Evolutionary conservation across 202 grass and related monocot species (phyloP), one percentile per base, ranked within the genome.

Genomic region (Elaeis oleifera): DNA sequence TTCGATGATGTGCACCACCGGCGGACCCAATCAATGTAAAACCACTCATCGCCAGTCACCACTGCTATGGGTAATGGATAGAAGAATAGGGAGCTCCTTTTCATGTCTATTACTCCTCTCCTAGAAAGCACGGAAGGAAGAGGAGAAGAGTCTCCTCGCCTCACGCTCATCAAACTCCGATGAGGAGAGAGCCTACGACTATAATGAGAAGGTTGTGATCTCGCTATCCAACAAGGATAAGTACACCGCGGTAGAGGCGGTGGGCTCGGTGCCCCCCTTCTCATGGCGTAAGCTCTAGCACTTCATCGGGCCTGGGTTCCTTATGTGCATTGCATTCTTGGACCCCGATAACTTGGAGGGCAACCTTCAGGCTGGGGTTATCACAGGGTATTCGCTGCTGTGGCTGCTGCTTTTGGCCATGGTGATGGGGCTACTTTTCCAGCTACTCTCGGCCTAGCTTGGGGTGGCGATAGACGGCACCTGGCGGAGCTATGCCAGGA

Each of bases 281-380:
- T 67, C 64, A 50, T 67, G 64, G 64, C 50, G 50, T 49, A 67
- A 67, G 50, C 50, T 67, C 23, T 67, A 50, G 64, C 7, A 29
- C 1, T 67, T 67, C 64, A 67, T 50, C 16, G 64, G 64, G 64
- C 64, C 64, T 49, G 64, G 64, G 23, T 67, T 67, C 64, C 25
- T 67, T 16, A 67, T 67, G 64, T 53, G 64, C 22, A 67, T 67
- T 28, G 64, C 50, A 24, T 67, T 67, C n/a, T 49, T 67, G 64
- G 64, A 67, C 29, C 64, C 64, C 5, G 64, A 50, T 16, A 67
- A 67, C 24, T 50, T 67, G 50, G 64, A 67, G 17, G 64, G 64
- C 23, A 50, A 67, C 29, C 64, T 67, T 16, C 64, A 67, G 64
- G 64, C 64, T 5, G 64, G 64, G 14, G 64, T 50, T 21, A 28